A percentile compares a stretch with the other conserved stretches of the same genome.
phyloP scores from a whole-genome alignment of 1,284 basidiomycete genomes.

The Moesziomyces globuligerus region DNA sequence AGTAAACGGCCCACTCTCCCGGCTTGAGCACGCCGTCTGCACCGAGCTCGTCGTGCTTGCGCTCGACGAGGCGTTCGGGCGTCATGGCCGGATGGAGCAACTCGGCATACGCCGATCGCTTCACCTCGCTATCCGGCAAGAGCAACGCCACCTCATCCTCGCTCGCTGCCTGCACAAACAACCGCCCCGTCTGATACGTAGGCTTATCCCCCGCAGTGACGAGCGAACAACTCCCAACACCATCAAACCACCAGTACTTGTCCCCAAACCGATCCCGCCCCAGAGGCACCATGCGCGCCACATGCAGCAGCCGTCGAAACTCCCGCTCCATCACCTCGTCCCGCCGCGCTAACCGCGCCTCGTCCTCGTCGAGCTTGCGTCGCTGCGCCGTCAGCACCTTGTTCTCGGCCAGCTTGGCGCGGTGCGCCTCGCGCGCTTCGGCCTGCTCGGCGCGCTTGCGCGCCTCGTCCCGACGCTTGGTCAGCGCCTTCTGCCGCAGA shows the following conservation, averaged over 20 bases:
- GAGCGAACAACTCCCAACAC: constrained; percentile 83
- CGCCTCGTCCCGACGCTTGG: constrained; percentile 55
- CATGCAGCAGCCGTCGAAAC: constrained; percentile 84
- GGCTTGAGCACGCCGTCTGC: constrained; percentile 74
- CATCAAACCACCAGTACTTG: constrained; percentile 98
- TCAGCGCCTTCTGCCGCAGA: constrained; percentile 60
- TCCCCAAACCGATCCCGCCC: constrained; percentile 94
- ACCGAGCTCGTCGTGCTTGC: constrained; percentile 63
- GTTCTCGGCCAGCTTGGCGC: constrained; percentile 50
- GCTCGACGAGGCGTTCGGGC: constrained; percentile 1
- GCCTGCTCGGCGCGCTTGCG: constrained; percentile 33
- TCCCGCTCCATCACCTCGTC: constrained; percentile 90
- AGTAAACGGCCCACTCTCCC: constrained; percentile 89
- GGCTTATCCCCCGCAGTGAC: constrained; percentile 69
- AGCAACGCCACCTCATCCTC: constrained; percentile 69
- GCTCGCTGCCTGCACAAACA: constrained; percentile 90
- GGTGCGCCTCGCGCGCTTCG: constrained; percentile 50
- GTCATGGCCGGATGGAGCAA: constrained; percentile 64
- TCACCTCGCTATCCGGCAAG: constrained; percentile 4
- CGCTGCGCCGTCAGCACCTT: constrained; percentile 56
- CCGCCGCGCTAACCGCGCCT: constrained; percentile 79
- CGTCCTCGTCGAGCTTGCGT: constrained; percentile 74
- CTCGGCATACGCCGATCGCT: constrained; percentile 19
- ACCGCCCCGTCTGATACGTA: constrained; percentile 82
- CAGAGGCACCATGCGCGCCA: constrained; percentile 84